A percentile compares a stretch with the other conserved stretches of the same genome.
Conservation (phyloP, 1,284 basidiomycete genomes). For the Ceratobasidium sp. region DNA sequence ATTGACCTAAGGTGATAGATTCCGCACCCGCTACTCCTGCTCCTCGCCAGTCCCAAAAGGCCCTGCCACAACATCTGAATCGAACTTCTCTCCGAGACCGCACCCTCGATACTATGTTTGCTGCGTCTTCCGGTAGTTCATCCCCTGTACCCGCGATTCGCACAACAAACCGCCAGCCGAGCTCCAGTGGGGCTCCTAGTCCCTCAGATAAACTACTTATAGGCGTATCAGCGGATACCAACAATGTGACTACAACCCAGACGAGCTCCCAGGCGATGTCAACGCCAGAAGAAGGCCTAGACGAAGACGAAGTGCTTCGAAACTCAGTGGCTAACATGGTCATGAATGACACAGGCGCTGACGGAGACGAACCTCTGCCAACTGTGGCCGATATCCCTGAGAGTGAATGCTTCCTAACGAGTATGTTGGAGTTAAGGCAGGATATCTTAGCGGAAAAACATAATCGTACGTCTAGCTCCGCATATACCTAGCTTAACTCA, state of each 20-base stretch:
- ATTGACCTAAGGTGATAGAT: conserved; percentile 19
- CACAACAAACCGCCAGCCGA: conserved; percentile 62
- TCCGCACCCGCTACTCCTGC: conserved; percentile 58
- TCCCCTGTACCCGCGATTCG: conserved; percentile 13
- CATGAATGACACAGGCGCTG: conserved; percentile 32
- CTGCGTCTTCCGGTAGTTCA: conserved; percentile 22
- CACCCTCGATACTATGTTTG: conserved; percentile 94
- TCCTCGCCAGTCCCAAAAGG: conserved; percentile 60
- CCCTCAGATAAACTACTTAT: conserved; percentile 49
- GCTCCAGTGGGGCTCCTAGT: conserved; percentile 49
- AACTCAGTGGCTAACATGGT: conserved; percentile 43
- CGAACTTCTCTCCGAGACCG: conserved; percentile 89
- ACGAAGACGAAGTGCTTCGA: conserved; percentile 42
- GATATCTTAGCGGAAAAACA: conserved; percentile 74
- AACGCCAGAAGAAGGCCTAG: conserved; percentile 24
- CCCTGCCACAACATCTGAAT: conserved; percentile 89
- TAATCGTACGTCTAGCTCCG: conserved; percentile 66
- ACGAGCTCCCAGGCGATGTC: background rate
- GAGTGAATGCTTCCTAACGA: conserved; percentile 84
- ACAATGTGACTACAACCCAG: background rate
- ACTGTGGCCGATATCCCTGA: conserved; percentile 62
- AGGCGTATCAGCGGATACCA: conserved; percentile 46
- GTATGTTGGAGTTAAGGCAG: conserved; percentile 77
- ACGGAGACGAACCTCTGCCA: conserved; percentile 46
- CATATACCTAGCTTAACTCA: background rate